Percentiles rank a stretch among this genome's conserved stretches.
Conservation (phyloP, 2,329 filamentous ascomycete genomes). For the Decorospora gaudefroyi region DNA sequence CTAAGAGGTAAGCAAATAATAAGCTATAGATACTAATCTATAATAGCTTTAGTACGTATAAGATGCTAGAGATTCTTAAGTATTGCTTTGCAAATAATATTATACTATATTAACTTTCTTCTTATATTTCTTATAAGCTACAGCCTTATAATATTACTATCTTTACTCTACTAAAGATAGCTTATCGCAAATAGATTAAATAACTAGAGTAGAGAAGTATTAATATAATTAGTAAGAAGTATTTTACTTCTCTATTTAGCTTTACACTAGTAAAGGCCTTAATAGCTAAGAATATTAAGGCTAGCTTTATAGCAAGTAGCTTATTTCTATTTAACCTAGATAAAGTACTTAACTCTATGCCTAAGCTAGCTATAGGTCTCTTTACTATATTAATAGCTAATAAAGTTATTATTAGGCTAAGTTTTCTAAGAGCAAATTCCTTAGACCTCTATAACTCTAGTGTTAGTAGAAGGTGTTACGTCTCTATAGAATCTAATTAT, state of each 20-base stretch:
- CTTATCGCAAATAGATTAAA: slow-evolving; percentile 8
- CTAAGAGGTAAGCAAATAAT: background rate
- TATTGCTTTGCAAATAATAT: background rate
- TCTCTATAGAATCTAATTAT: slow-evolving; percentile 20
- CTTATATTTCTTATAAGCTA: too few species aligned
- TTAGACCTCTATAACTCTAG: slow-evolving; percentile 30
- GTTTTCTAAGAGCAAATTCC: slow-evolving; percentile 17
- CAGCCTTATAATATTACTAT: background rate
- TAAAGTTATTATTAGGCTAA: slow-evolving; percentile 16
- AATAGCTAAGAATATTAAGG: slow-evolving; percentile 35
- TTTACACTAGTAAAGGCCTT: slow-evolving; percentile 27
- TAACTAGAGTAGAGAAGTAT: slow-evolving; percentile 11
- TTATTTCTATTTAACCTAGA: slow-evolving; percentile 38
- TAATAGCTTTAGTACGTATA: too few species aligned
- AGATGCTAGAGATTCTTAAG: background rate
- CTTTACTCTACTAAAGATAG: background rate
- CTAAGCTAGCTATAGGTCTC: background rate
- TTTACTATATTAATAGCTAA: too few species aligned
- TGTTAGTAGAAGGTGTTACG: slow-evolving; percentile 20
- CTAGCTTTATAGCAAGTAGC: slow-evolving; percentile 29
- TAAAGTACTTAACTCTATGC: slow-evolving; percentile 26
- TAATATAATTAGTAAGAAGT: slow-evolving; percentile 16
- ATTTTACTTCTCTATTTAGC: slow-evolving; percentile 26
- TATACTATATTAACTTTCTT: too few species aligned
- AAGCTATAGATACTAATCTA: background rate